Base-by-base conservation (phyloP, 129 eudicot genomes). In the Mikania micrantha region DNA sequence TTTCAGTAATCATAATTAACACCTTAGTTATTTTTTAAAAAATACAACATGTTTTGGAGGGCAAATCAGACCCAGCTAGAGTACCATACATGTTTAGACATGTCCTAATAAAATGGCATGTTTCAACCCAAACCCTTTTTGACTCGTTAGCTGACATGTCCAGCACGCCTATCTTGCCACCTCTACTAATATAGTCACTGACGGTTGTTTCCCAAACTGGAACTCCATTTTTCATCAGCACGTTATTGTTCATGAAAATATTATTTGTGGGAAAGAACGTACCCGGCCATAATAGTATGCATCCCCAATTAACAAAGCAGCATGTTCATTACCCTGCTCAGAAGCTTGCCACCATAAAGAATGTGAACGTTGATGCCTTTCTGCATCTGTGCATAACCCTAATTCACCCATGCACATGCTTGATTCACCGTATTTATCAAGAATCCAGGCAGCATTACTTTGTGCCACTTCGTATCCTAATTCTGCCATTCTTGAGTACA, bases 241-340 rank as follows among this genome's bases (percentile, higher is more conserved):
- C 24, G n/a, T 45, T 45, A n/a, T n/a, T 16, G n/a, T 15, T n/a
- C n/a, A 4, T 6, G 5, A 28, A 25, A 56, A 5, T 12, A 27
- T 4, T 27, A 54, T 54, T 54, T 27, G 36, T 9, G 61, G 20
- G 19, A 54, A 63, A 12, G 42, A 68, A 80, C 97, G 45, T 86
- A 92, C 98, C 86, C 92, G 83, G 36, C 98, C 99, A 62, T 94
- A 94, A 79, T 94, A 94, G 71, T 94, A 94, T 28, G 99, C 97
- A 76, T 94, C 99, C 21, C 99, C 99, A 60, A 94, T 89, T 75
- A 94, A 79, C 84, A 94, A 70, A 47, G 99, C 99, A 47, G 96
- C 99, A 66, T 94, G 99, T 71, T 94, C 99, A 75, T 94, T 94
- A 41, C 99, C 99, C 95, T 94, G 99, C 78, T 94, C 96, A 75